Conservation (phyloP, 2,329 filamentous ascomycete genomes). For the Verruconis gallopava region DNA sequence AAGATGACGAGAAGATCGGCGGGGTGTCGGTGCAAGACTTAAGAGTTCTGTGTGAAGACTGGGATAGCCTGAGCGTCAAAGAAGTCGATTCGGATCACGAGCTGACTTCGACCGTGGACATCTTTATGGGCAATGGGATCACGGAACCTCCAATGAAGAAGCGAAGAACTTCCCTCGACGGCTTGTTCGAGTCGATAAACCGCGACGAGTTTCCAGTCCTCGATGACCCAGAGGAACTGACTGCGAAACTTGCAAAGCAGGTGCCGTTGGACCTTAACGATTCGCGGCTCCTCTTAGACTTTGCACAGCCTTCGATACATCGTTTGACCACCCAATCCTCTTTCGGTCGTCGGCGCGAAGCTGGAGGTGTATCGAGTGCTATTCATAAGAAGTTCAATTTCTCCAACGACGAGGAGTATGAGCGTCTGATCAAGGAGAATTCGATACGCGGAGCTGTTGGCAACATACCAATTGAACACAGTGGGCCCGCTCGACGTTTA, state of each 20-base stretch:
- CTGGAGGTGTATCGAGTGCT: constrained; percentile 56
- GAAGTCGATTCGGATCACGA: constrained; percentile 16
- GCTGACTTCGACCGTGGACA: constrained; percentile 12
- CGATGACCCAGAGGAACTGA: constrained; percentile 66
- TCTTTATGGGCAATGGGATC: constrained; percentile 10
- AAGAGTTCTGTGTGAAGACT: constrained; percentile 75
- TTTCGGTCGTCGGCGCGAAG: constrained; percentile 45
- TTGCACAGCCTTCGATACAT: not conserved
- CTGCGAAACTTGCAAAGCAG: constrained; percentile 59
- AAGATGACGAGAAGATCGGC: constrained; percentile 53
- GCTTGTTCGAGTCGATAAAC: constrained; percentile 17
- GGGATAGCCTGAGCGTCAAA: constrained; percentile 36
- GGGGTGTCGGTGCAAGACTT: constrained; percentile 71
- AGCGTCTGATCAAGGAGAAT: constrained; percentile 78
- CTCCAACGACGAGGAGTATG: constrained; percentile 92
- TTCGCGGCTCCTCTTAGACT: constrained; percentile 69
- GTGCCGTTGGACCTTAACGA: constrained; percentile 82
- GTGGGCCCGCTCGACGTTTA: constrained; percentile 77
- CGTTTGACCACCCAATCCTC: constrained; percentile 22
- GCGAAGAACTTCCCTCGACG: constrained; percentile 38
- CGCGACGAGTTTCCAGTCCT: constrained; percentile 50
- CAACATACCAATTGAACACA: constrained; percentile 87
- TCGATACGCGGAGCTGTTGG: constrained; percentile 89
- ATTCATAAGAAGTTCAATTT: constrained; percentile 81
- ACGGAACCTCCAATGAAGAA: constrained; percentile 46